phyloP scores from a whole-genome alignment of 1,284 basidiomycete genomes.

The Meripilus lineatus region DNA sequence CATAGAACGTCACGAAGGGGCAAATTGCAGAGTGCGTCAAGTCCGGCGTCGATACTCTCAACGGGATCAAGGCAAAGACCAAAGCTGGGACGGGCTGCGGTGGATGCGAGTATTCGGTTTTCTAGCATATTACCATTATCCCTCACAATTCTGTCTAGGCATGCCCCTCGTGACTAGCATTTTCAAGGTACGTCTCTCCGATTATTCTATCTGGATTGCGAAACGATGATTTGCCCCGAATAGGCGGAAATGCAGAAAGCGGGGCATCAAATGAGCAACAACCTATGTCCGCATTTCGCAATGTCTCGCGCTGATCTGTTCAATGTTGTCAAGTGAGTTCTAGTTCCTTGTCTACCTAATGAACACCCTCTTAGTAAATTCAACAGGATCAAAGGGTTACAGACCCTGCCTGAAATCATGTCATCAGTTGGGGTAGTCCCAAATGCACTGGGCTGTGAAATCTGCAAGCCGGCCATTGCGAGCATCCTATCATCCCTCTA shows the following conservation, averaged over 20 bases:
- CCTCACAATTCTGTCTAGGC: slow-evolving; percentile 36
- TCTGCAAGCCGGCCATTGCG: slow-evolving; percentile 69
- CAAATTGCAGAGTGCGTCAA: slow-evolving; percentile 51
- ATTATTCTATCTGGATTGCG: not conserved
- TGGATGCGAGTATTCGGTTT: slow-evolving; percentile 56
- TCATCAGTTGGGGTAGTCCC: slow-evolving; percentile 42
- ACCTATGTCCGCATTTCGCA: slow-evolving; percentile 68
- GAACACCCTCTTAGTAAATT: not conserved
- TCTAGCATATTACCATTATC: slow-evolving; percentile 51
- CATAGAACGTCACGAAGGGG: slow-evolving; percentile 62
- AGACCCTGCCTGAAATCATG: slow-evolving; percentile 56
- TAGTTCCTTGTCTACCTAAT: not conserved
- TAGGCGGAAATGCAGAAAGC: slow-evolving; percentile 64
- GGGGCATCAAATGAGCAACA: slow-evolving; percentile 56
- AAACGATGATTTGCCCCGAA: too few species aligned
- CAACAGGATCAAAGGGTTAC: slow-evolving; percentile 54
- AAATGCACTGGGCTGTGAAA: slow-evolving; percentile 62
- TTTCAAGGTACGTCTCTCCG: slow-evolving; percentile 32
- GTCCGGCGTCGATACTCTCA: slow-evolving; percentile 46
- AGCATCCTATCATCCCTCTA: slow-evolving; percentile 65
- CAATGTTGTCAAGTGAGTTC: slow-evolving; percentile 50
- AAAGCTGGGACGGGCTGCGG: slow-evolving; percentile 75
- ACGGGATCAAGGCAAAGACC: slow-evolving; percentile 60
- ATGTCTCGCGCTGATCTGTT: slow-evolving; percentile 68
- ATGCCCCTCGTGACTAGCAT: slow-evolving; percentile 44